Evolutionary conservation across 108 stramenopile genomes (phyloP), one percentile per base, ranked within the genome.

Genomic region (Ochromonas danica): DNA sequence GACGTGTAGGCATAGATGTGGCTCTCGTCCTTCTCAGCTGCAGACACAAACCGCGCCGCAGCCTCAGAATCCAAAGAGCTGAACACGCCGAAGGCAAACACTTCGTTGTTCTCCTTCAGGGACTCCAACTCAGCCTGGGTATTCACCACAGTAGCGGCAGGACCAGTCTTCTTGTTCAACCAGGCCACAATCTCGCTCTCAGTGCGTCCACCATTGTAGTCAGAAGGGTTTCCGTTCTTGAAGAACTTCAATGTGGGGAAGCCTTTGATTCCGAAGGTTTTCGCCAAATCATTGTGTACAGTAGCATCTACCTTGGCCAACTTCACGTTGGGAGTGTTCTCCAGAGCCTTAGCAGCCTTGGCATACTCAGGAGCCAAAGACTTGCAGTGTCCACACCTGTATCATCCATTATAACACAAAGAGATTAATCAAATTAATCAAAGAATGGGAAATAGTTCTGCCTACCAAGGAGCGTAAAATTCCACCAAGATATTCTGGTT

Each of bases 331-430:
- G 71, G 39, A 33, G 79, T 39, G 41, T 85, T 86, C 30, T 33
- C 70, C 10, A 89, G 84, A 1, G 43, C 41, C 42, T 45, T 77
- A 45, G 89, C 89, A 0, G 89, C 89, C 85, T 88, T 85, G 1
- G 71, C 86, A 82, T 87, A 89, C 77, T 87, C 89, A 27, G 89
- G 89, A 38, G 84, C 87, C 28, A 89, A 80, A 43, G 74, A 61
- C 83, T 89, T 89, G 87, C 89, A 89, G 85, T 89, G 89, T 2
- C 89, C 89, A 78, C 89, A 89, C 88, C 88, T 67, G 17, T 67
- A 35, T 14, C 22, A 51, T 51, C 22, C 22, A 14, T n/a, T n/a
- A n/a, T n/a, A n/a, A n/a, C n/a, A n/a, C n/a, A n/a, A n/a, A n/a
- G n/a, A n/a, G n/a, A n/a, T n/a, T n/a, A n/a, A n/a, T n/a, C n/a